A percentile compares a stretch with the other conserved stretches of the same genome.
These are phyloP conservation scores for Linnemannia zychae DNA, from an alignment of 192 early-diverging fungal genomes.

Conservation along the genomic window DNA sequence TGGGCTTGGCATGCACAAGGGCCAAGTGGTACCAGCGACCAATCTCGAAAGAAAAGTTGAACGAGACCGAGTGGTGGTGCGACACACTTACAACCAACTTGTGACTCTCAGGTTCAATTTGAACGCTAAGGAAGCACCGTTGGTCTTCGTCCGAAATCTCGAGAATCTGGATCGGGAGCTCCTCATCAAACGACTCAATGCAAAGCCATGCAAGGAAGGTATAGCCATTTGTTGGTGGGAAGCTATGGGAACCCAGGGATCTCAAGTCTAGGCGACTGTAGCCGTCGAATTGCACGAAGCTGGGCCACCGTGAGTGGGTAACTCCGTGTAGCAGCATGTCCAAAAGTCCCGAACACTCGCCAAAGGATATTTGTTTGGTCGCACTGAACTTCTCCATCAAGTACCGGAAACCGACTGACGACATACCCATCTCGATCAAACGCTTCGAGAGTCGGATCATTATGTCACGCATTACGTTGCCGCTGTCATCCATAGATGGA, in stretches of 20 bases:
- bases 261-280: conserved; percentile 62
- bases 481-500: conserved; percentile 16
- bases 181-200: conserved; percentile 68
- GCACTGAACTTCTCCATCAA: conserved; percentile 68
- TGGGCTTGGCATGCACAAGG: conserved; percentile 72
- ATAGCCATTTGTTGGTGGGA: conserved; percentile 72
- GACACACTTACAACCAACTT: conserved; percentile 59
- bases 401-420: conserved; percentile 65
- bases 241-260: conserved; percentile 57
- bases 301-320: conserved; percentile 68
- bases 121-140: conserved; percentile 58
- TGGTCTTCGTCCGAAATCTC: conserved; percentile 65
- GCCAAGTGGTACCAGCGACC: conserved; percentile 78
- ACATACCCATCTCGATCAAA: conserved; percentile 69
- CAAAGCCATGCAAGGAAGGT: conserved; percentile 73
- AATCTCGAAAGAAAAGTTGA: conserved; percentile 66
- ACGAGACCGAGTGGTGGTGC: conserved; percentile 60
- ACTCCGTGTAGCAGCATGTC: conserved; percentile 69
- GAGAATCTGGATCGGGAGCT: conserved; percentile 58
- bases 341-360: conserved; percentile 56
- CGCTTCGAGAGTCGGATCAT: conserved; percentile 63
- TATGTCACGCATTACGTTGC: conserved; percentile 48
- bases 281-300: conserved; percentile 74
- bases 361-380: conserved; percentile 51
- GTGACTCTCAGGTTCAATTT: conserved; percentile 61